A percentile compares a stretch with the other conserved stretches of the same genome.
Evolutionary conservation across 2,329 filamentous ascomycete species (phyloP).

Genomic region (Colletotrichum tamarilloi): DNA sequence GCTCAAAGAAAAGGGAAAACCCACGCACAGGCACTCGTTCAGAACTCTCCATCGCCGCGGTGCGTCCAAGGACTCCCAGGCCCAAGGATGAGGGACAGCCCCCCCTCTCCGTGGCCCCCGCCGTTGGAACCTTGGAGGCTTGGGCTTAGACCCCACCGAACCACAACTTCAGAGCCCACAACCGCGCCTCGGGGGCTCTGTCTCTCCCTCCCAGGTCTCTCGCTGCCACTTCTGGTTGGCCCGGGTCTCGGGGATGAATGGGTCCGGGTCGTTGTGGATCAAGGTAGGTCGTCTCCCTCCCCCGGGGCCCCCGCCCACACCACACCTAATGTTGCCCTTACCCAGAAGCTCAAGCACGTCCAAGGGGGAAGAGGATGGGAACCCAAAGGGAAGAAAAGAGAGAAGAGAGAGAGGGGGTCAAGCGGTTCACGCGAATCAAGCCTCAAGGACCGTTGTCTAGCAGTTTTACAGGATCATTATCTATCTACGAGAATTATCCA

Average conservation of each 20-base stretch:
- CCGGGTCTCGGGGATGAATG: constrained; percentile 1
- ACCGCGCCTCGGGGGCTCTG: neutral
- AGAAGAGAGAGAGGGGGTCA: no score
- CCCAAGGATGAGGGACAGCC: neutral
- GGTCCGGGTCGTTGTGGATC: neutral
- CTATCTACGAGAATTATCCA: no score
- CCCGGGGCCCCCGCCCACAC: constrained; percentile 10
- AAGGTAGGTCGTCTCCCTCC: neutral
- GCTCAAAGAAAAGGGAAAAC: neutral
- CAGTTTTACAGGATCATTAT: no score
- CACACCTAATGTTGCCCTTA: neutral
- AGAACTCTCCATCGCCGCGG: neutral
- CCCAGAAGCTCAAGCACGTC: neutral
- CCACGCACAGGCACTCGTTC: neutral
- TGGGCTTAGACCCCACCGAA: neutral
- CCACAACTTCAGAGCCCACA: neutral
- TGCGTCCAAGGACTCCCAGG: neutral
- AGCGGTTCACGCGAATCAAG: no score
- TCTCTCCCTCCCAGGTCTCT: neutral
- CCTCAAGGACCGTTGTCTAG: no score
- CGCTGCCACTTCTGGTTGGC: constrained; percentile 6
- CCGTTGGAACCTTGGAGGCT: neutral
- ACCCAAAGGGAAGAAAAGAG: neutral
- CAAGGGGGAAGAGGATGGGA: neutral
- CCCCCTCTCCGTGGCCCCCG: neutral